These are phyloP conservation scores for Pythium chondricola DNA, from an alignment of 352 stramenopile genomes.

Conservation along the genomic window DNA sequence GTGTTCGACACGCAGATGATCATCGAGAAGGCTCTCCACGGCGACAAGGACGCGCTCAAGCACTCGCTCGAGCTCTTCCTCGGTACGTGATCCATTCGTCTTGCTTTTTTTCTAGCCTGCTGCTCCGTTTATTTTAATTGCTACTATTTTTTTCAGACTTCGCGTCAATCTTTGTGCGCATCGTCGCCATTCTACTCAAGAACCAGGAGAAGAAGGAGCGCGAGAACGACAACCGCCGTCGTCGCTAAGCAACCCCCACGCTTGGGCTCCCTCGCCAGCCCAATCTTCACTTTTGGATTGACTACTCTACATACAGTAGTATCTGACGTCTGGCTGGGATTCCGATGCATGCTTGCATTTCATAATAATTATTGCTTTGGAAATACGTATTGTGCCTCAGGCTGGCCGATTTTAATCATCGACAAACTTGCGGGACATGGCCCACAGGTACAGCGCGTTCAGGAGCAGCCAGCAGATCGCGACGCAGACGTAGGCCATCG, in stretches of 20 bases:
- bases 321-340: no score
- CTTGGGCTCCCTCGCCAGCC: background rate
- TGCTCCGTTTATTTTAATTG: no score
- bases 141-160: conserved; percentile 44
- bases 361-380: no score
- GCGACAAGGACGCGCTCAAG: conserved; percentile 78
- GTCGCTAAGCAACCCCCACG: background rate
- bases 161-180: conserved; percentile 84
- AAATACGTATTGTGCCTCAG: no score
- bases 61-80: conserved; percentile 86
- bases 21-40: conserved; percentile 79
- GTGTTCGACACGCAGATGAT: conserved; percentile 91
- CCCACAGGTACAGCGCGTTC: conserved; percentile 21
- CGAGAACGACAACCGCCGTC: conserved; percentile 24
- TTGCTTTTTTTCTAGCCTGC: no score
- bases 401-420: no score
- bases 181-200: conserved; percentile 74
- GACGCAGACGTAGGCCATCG: conserved; percentile 17
- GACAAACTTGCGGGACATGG: conserved; percentile 18
- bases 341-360: no score
- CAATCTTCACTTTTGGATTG: background rate
- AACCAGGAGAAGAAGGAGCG: conserved; percentile 55
- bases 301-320: background rate
- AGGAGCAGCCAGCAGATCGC: conserved; percentile 18
- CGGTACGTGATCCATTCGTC: conserved; percentile 24